Evolutionary conservation across 768 basidiomycete genomes (phyloP).

Genomic region (Rhizopogon vesiculosus): DNA sequence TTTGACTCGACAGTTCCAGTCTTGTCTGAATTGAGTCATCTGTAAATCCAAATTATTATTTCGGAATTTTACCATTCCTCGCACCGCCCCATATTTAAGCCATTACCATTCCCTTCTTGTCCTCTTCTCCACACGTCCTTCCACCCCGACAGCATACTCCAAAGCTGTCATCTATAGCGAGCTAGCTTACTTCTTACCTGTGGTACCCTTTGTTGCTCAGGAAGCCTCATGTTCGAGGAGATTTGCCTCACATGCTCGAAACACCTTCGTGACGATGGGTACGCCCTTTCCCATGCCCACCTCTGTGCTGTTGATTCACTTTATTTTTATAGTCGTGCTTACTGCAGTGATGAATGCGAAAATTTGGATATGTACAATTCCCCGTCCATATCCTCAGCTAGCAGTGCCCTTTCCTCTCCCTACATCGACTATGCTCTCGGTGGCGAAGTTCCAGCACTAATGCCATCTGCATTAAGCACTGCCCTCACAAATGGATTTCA

Average conservation of each 20-base stretch:
- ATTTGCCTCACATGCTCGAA: conserved; percentile 71
- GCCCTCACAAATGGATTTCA: conserved; percentile 40
- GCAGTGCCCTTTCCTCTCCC: conserved; percentile 68
- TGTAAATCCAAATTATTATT: conserved; percentile 20
- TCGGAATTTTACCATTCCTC: conserved; percentile 32
- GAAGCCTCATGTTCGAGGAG: conserved; percentile 67
- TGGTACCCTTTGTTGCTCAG: conserved; percentile 4
- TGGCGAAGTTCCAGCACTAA: conserved; percentile 64
- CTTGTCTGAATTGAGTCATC: conserved; percentile 31
- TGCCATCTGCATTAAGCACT: conserved; percentile 51
- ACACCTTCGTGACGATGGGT: conserved; percentile 61
- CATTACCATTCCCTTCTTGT: conserved; percentile 11
- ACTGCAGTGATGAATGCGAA: conserved; percentile 70
- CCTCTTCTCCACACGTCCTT: conserved; percentile 17
- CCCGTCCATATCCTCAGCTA: conserved; percentile 59
- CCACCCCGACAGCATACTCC: conserved; percentile 2
- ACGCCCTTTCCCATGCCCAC: conserved; percentile 22
- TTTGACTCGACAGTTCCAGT: conserved; percentile 5
- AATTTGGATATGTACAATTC: conserved; percentile 52
- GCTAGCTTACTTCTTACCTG: neutral
- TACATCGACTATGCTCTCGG: conserved; percentile 47
- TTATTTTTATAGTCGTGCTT: conserved; percentile 45
- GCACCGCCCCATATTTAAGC: conserved; percentile 32
- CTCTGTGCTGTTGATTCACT: conserved; percentile 6
- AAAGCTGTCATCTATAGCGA: neutral